Evolutionary conservation across 2,329 filamentous ascomycete species (phyloP), one percentile per base, ranked within the genome.

Genomic region (Lachnum nothofagi): DNA sequence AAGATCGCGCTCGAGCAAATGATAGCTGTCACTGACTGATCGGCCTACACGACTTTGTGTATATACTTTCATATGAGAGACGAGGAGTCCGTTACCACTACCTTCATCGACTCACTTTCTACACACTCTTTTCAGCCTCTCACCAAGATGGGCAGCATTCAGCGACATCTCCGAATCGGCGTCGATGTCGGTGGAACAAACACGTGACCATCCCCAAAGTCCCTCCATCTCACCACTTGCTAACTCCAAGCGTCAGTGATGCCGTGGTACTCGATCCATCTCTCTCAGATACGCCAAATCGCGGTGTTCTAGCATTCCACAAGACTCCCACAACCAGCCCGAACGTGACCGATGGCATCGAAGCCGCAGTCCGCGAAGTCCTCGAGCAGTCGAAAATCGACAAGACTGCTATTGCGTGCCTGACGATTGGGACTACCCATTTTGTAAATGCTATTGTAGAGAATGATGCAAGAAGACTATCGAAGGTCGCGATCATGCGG

Each of bases 381-480:
- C 46, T 60, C 2, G 42, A 59, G 25, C 27, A 57, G 20, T 54
- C 54, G 3, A 37, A 55, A 9, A 49, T 61, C n/a, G 40, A 49
- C 25, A 20, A 42, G 34, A 38, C 20, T 20, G 33, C 31, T 17
- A 54, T 62, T 46, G 42, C 51, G 9, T 52, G 51, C 40, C 23
- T 62, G 5, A 59, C 52, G 6, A 62, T 62, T 42, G 60, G 60
- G 20, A 62, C 60, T 10, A 79, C 76, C 0, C 70, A 74, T 55
- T 75, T 76, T 49, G 67, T 75, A 34, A 75, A 75, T 48, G 72
- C 72, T 4, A 69, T 76, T 20, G 67, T 75, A n/a, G 72, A 74
- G 39, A 67, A 69, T 4, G 72, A 78, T 61, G 63, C 66, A 4
- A 62, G 68, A 16, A 66, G 73, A 4, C 64, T 79, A 5, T 70